These are phyloP conservation scores for Rhizopogon rudus DNA, from an alignment of 768 basidiomycete species.

Conservation along the genomic window DNA sequence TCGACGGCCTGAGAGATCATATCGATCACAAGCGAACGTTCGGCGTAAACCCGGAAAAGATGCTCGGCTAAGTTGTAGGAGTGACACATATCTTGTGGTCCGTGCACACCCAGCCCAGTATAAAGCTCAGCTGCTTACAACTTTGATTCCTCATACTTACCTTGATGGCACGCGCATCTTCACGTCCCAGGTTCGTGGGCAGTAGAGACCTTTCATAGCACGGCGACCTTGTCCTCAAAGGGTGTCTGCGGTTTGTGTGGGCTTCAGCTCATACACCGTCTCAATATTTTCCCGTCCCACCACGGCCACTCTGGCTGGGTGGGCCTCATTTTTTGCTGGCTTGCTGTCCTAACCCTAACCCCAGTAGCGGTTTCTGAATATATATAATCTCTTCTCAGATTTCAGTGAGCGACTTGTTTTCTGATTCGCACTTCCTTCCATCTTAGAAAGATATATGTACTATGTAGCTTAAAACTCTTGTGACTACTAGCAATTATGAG, in stretches of 20 bases:
- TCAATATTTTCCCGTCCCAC: constrained; percentile 73
- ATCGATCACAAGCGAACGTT: too few relatives aligned
- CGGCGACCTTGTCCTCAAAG: constrained; percentile 51
- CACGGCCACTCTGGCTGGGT: constrained; percentile 50
- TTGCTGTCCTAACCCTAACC: constrained; percentile 21
- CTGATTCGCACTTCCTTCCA: too few relatives aligned
- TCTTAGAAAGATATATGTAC: too few relatives aligned
- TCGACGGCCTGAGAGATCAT: background rate
- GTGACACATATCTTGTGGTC: background rate
- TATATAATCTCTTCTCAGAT: too few relatives aligned
- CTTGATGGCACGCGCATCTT: constrained; percentile 58
- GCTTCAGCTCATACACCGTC: constrained; percentile 74
- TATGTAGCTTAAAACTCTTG: too few relatives aligned
- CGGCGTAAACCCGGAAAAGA: too few relatives aligned
- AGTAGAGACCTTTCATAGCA: constrained; percentile 47
- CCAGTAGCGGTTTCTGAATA: constrained; percentile 2
- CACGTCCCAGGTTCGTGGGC: constrained; percentile 53
- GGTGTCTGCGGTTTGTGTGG: constrained; percentile 40
- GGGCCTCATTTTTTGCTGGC: constrained; percentile 31
- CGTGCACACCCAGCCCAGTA: constrained; percentile 5
- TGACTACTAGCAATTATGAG: too few relatives aligned
- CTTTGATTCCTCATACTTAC: constrained; percentile 41
- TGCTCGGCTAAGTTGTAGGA: too few relatives aligned
- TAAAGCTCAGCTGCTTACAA: background rate
- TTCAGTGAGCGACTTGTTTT: too few relatives aligned